These are phyloP conservation scores for Phaeolepiota aurea DNA, from an alignment of 768 basidiomycete species.

Conservation along the genomic window DNA sequence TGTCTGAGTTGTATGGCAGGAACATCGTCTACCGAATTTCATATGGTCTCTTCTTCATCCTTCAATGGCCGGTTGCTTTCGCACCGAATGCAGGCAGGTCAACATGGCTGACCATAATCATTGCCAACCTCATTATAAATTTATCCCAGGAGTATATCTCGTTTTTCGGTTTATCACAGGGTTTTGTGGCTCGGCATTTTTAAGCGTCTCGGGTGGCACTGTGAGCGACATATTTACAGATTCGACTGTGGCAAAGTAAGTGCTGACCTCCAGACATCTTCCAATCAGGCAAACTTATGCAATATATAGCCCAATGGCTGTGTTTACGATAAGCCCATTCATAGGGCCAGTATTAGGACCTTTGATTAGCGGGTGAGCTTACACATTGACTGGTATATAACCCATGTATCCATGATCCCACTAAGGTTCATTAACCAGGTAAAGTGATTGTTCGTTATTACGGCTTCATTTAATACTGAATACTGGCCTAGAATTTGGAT, in stretches of 20 bases:
- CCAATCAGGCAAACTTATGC: not conserved
- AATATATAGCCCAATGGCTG: constrained; percentile 36
- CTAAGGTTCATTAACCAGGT: constrained; percentile 64
- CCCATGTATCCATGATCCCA: too few relatives aligned
- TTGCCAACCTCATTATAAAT: not conserved
- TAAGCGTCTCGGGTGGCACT: constrained; percentile 50
- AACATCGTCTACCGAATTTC: constrained; percentile 56
- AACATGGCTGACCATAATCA: not conserved
- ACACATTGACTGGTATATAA: too few relatives aligned
- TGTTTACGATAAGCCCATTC: constrained; percentile 49
- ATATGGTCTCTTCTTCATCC: constrained; percentile 50
- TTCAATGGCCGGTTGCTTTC: constrained; percentile 70
- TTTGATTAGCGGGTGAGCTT: constrained; percentile 41
- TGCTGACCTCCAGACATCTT: constrained; percentile 2
- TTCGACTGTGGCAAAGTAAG: constrained; percentile 50
- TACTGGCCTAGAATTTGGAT: constrained; percentile 32
- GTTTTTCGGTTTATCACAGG: constrained; percentile 50
- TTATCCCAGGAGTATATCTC: constrained; percentile 44
- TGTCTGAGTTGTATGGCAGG: constrained; percentile 55
- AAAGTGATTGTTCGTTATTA: constrained; percentile 5
- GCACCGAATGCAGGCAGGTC: constrained; percentile 53
- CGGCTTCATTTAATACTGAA: not conserved
- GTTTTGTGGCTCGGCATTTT: constrained; percentile 44
- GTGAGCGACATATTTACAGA: constrained; percentile 51
- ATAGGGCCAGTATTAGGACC: constrained; percentile 48